Evolutionary conservation across 495 filamentous ascomycete genomes (phyloP).

Genomic region (Penicillium fimorum): DNA sequence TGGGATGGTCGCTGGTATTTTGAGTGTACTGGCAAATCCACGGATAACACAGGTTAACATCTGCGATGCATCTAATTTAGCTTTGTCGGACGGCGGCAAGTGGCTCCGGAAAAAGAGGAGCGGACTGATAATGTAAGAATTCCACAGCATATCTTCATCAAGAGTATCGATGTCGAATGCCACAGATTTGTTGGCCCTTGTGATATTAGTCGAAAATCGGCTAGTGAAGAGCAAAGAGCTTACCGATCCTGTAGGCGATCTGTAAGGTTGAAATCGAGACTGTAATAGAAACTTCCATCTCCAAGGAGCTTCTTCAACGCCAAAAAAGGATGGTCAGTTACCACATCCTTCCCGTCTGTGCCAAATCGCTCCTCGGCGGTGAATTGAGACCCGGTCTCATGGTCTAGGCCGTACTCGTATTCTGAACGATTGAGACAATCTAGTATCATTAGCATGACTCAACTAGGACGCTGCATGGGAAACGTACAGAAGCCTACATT

Average conservation of each 20-base stretch:
- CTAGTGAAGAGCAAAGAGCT: constrained; percentile 16
- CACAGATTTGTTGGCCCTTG: constrained; percentile 46
- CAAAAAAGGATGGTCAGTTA: constrained; percentile 81
- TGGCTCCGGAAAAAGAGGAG: constrained; percentile 84
- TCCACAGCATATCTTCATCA: constrained; percentile 92
- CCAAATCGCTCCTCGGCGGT: constrained; percentile 53
- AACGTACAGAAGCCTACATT: constrained; percentile 79
- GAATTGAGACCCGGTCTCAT: constrained; percentile 56
- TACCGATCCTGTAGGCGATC: constrained; percentile 90
- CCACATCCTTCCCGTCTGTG: constrained; percentile 60
- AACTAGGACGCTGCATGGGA: background rate
- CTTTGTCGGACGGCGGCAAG: constrained; percentile 67
- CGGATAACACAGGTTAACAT: constrained; percentile 92
- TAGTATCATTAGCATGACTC: constrained; percentile 23
- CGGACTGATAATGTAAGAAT: constrained; percentile 94
- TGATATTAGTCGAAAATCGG: constrained; percentile 36
- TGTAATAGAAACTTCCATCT: constrained; percentile 98
- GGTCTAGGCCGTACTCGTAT: constrained; percentile 70
- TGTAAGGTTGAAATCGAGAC: constrained; percentile 93
- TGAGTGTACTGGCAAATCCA: constrained; percentile 82
- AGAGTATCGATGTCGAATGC: constrained; percentile 79
- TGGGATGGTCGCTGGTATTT: constrained; percentile 67
- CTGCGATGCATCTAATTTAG: constrained; percentile 74
- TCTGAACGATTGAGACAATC: constrained; percentile 82
- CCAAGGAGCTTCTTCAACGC: constrained; percentile 87